Evolutionary conservation across 331 rosid species (phyloP).

Genomic region (Acacia concinna): DNA sequence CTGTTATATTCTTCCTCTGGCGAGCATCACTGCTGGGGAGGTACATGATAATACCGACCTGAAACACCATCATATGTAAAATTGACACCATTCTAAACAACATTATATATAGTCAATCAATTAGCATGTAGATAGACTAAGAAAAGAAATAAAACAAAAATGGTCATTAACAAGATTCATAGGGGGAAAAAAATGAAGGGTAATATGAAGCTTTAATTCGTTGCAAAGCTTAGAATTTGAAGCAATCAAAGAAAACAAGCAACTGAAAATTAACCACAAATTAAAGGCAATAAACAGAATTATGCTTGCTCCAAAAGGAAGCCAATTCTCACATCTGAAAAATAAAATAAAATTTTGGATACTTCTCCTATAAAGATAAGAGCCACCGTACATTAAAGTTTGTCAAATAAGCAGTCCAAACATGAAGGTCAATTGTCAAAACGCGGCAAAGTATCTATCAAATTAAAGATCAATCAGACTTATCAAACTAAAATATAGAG

Average conservation of each 20-base stretch:
- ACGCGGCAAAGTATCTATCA: background rate
- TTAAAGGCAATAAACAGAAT: slow-evolving; percentile 8
- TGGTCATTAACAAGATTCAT: background rate
- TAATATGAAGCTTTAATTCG: slow-evolving; percentile 16
- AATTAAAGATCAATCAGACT: background rate
- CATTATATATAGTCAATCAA: background rate
- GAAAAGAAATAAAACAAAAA: background rate
- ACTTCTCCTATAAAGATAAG: background rate
- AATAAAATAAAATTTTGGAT: background rate
- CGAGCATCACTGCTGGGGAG: slow-evolving; percentile 86
- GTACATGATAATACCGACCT: slow-evolving; percentile 99
- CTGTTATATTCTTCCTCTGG: slow-evolving; percentile 89
- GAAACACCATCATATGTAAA: slow-evolving; percentile 41
- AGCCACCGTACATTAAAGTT: background rate
- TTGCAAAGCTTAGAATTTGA: slow-evolving; percentile 15
- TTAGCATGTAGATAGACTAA: background rate
- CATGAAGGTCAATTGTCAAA: background rate
- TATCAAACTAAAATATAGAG: background rate
- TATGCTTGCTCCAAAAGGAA: background rate
- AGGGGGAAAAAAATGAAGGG: background rate
- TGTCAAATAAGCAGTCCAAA: slow-evolving; percentile 12
- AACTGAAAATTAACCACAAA: slow-evolving; percentile 6
- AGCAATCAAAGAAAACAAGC: background rate
- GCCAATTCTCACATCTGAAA: background rate
- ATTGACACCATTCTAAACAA: slow-evolving; percentile 6